Evolutionary conservation across 345 rosid species (phyloP), one percentile per base, ranked within the genome.

Genomic region (Sapria himalayana): DNA sequence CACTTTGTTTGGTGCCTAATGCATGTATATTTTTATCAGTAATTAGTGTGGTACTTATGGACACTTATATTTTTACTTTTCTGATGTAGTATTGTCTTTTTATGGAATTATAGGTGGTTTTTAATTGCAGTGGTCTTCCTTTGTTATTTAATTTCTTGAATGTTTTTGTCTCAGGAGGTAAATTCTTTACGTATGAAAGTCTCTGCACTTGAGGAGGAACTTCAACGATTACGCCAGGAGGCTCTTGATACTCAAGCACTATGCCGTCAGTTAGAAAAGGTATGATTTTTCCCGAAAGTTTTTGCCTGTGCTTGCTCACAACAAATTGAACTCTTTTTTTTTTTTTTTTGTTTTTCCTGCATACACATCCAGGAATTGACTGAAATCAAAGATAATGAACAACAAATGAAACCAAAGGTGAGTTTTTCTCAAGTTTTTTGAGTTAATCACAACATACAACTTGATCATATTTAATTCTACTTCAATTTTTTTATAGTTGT

Each of bases 361-460:
- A 34, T 21, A 55, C 33, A 14, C 57, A 23, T 45, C 43, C 68
- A 91, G 99, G 99, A 91, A 69, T 33, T 80, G 56, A 91, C 79
- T 61, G 93, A 77, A 20, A 49, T 77, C 33, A 84, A 80, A 71
- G 89, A 77, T 56, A 43, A 43, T 58, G 93, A 91, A 33, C 92
- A 73, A 54, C 79, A 80, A 61, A 73, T 70, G 66, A 77, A 74
- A 70, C 92, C 84, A 58, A 91, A 84, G 95, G 99, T 80, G 19
- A n/a, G 56, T 18, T 39, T 37, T 36, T 21, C 48, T 9, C 10
- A 18, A 38, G 37, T 42, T 48, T 15, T 17, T 36, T 29, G 31
- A 9, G 6, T 34, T 41, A 29, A 9, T 27, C 14, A 15, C 25
- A 31, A 24, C 33, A 22, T 51, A 20, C 18, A 31, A 36, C 15